Evolutionary conservation across 164 flowering plant species (phyloP).

Genomic region (Vitis riparia): DNA sequence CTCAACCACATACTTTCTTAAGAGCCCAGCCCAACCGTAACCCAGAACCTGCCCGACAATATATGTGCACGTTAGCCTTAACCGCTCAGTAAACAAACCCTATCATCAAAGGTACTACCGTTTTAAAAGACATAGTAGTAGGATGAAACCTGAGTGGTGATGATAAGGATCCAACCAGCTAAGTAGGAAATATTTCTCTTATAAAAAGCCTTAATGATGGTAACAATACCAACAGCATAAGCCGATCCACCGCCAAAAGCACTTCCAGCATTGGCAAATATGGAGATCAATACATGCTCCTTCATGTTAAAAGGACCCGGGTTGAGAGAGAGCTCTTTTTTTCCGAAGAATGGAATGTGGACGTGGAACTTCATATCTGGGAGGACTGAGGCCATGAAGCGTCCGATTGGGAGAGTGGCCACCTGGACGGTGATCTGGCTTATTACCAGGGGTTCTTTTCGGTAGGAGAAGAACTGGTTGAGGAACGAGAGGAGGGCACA

Average conservation of each 20-base stretch:
- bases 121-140: too few species aligned
- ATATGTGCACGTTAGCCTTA: constrained; percentile 1
- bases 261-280: constrained; percentile 67
- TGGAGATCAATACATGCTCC: constrained; percentile 72
- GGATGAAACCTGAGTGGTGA: constrained; percentile 41
- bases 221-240: constrained; percentile 57
- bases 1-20: constrained; percentile 56
- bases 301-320: constrained; percentile 71
- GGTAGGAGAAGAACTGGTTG: constrained; percentile 57
- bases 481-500: constrained; percentile 52
- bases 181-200: constrained; percentile 39
- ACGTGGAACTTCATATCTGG: constrained; percentile 41
- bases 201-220: constrained; percentile 63
- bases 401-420: constrained; percentile 55
- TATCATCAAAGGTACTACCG: too few species aligned
- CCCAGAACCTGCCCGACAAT: constrained; percentile 39
- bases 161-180: constrained; percentile 48
- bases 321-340: constrained; percentile 44
- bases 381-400: constrained; percentile 43
- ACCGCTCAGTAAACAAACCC: too few species aligned
- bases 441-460: constrained; percentile 44
- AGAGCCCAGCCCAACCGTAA: constrained; percentile 57
- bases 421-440: constrained; percentile 52
- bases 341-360: constrained; percentile 28
- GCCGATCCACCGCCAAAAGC: constrained; percentile 61